A percentile compares a stretch with the other conserved stretches of the same genome.
phyloP scores from a whole-genome alignment of 495 filamentous ascomycete genomes.

The Cairneyella variabilis region DNA sequence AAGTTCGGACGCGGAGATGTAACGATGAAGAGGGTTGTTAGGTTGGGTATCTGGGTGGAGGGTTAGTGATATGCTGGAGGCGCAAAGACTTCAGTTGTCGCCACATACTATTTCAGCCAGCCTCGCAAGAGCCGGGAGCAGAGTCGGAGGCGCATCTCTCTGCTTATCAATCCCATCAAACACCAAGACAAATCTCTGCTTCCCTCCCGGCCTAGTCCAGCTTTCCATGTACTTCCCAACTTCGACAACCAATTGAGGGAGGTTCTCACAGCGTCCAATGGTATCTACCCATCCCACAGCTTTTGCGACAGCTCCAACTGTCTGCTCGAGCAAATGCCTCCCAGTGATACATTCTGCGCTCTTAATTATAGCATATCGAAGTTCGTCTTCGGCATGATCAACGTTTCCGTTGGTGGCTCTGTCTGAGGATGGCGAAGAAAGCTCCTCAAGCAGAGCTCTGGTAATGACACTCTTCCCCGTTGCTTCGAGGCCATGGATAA shows the following conservation, averaged over 20 bases:
- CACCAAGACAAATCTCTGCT: conserved; percentile 69
- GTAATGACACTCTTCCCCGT: conserved; percentile 83
- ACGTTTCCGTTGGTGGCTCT: background rate
- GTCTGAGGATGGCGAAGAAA: conserved; percentile 21
- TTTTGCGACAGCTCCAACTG: conserved; percentile 49
- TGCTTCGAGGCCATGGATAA: conserved; percentile 84
- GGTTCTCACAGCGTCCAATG: conserved; percentile 64
- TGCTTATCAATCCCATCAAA: conserved; percentile 91
- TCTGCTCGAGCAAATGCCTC: conserved; percentile 78
- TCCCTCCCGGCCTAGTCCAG: conserved; percentile 31
- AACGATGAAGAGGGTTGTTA: conserved; percentile 75
- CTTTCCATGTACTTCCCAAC: conserved; percentile 55
- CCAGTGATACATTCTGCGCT: conserved; percentile 85
- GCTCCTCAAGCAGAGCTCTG: conserved; percentile 52
- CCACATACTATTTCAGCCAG: conserved; percentile 69
- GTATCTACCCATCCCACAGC: conserved; percentile 36
- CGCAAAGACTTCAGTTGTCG: background rate
- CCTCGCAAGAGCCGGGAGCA: conserved; percentile 78
- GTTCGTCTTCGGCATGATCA: conserved; percentile 13
- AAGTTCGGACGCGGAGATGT: conserved; percentile 66
- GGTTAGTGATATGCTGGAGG: too few species aligned
- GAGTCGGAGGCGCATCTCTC: conserved; percentile 71
- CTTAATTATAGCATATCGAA: conserved; percentile 68
- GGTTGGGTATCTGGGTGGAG: conserved; percentile 66
- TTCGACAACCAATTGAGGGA: conserved; percentile 68